Conservation (phyloP, 495 filamentous ascomycete genomes). For the Physcia stellaris region DNA sequence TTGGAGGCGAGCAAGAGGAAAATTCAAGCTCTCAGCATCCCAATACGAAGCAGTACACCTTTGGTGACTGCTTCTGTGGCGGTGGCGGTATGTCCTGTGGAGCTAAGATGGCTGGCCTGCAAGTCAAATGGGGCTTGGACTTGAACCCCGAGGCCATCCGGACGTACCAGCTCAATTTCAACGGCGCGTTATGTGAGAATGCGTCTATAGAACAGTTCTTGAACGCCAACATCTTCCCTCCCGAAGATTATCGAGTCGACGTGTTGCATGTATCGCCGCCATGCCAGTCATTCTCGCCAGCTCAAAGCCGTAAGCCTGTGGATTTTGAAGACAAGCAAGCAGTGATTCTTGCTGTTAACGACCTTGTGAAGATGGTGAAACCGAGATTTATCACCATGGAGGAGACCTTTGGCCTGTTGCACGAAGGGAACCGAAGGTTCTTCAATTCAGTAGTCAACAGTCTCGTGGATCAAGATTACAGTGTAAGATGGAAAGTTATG, state of each 20-base stretch:
- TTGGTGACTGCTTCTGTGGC: constrained; percentile 64
- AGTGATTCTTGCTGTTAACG: constrained; percentile 47
- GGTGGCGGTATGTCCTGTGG: constrained; percentile 64
- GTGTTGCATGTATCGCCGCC: constrained; percentile 72
- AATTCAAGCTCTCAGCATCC: no score
- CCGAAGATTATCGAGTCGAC: constrained; percentile 37
- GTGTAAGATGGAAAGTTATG: constrained; percentile 44
- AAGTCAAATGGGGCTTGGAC: constrained; percentile 51
- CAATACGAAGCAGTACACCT: constrained; percentile 33
- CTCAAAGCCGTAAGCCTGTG: constrained; percentile 48
- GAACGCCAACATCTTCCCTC: constrained; percentile 27
- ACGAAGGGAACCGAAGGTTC: constrained; percentile 30
- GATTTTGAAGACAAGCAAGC: constrained; percentile 65
- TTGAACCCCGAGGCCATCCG: constrained; percentile 35
- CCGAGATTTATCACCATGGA: constrained; percentile 74
- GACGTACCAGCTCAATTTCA: constrained; percentile 50
- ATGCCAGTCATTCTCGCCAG: constrained; percentile 70
- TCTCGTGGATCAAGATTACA: constrained; percentile 54
- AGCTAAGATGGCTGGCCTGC: constrained; percentile 47
- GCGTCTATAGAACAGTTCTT: constrained; percentile 31
- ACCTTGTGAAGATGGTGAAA: constrained; percentile 42
- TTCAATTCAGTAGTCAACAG: constrained; percentile 50
- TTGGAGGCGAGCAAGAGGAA: no score
- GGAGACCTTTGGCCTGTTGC: constrained; percentile 54
- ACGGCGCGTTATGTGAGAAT: constrained; percentile 13